Base-by-base conservation (phyloP, 306 rosid genomes). In the Trifolium dubium region DNA sequence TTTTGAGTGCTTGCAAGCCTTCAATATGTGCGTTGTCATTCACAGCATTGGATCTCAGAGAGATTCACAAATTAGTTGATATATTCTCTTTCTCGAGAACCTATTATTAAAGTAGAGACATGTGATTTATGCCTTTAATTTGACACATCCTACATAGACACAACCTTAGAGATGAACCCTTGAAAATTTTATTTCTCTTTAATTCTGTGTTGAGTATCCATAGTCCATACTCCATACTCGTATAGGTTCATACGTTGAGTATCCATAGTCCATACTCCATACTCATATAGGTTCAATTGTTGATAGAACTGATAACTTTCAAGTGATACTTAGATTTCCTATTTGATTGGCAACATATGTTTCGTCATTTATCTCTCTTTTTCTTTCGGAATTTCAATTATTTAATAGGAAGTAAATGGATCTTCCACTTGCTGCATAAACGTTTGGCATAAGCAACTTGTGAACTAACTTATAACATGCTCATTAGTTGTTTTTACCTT, bases 1-100 rank as follows among this genome's bases (percentile, higher is more conserved):
- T 23, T 15, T 69, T 13, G 23, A 75, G 67, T 62, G 14, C 34
- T 84, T 76, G 77, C 56, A 86, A 85, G 81, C 92, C 93, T 86
- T 89, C 91, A 89, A 88, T 80, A 51, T 69, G 84, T 69, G 80
- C 96, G 9, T 19, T 4, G 0, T 53, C 0, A 7, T 29, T 64
- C 31, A 64, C 32, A 15, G 6, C 15, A 64, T 15, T 2, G 47
- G 13, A 2, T 64, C 5, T 18, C 18, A 41, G 40, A 14, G 15
- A 35, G 28, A 7, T 34, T 15, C 12, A 15, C 46, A 50, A 10
- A 30, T 30, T n/a, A 31, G 39, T 1, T 37, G 40, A 43, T 29
- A 18, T 46, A 37, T 37, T 8, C 12, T 34, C 15, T 30, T 23
- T 41, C 46, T 34, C 53, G 74, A 15, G 64, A 55, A 61, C 11